A percentile compares a stretch with the other conserved stretches of the same genome.
phyloP scores from a whole-genome alignment of 192 early-diverging fungal species.

The Dimargaris cristalligena region DNA sequence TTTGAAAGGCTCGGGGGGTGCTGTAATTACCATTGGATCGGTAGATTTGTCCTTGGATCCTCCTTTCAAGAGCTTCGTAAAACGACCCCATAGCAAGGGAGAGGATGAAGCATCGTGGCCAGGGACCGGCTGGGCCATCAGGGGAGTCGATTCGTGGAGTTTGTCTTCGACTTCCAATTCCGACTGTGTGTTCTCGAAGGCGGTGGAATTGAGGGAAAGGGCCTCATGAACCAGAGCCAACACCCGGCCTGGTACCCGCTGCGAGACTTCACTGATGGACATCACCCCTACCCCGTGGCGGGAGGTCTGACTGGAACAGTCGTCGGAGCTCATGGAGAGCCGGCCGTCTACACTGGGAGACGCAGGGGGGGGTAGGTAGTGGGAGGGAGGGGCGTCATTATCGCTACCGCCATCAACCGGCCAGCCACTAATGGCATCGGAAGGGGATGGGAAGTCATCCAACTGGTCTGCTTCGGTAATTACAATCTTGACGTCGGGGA shows the following conservation, averaged over 20 bases:
- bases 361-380: no score
- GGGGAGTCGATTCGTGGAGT: background rate
- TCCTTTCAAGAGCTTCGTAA: background rate
- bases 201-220: conserved; percentile 70
- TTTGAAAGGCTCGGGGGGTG: conserved; percentile 26
- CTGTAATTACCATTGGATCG: background rate
- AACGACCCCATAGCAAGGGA: background rate
- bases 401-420: no score
- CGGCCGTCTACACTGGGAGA: no score
- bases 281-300: no score
- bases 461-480: conserved; percentile 2
- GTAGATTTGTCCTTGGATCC: background rate
- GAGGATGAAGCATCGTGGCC: background rate
- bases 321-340: no score
- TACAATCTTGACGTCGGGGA: conserved; percentile 9
- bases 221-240: conserved; percentile 41
- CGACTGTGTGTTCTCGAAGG: conserved; percentile 22
- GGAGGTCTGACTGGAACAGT: no score
- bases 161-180: background rate
- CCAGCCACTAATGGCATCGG: no score
- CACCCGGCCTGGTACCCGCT: conserved; percentile 23
- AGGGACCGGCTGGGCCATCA: background rate
- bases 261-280: conserved; percentile 30
- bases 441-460: no score
- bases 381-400: no score